Conservation (phyloP, 148 eudicot species). For the Rhododendron ovatum region DNA sequence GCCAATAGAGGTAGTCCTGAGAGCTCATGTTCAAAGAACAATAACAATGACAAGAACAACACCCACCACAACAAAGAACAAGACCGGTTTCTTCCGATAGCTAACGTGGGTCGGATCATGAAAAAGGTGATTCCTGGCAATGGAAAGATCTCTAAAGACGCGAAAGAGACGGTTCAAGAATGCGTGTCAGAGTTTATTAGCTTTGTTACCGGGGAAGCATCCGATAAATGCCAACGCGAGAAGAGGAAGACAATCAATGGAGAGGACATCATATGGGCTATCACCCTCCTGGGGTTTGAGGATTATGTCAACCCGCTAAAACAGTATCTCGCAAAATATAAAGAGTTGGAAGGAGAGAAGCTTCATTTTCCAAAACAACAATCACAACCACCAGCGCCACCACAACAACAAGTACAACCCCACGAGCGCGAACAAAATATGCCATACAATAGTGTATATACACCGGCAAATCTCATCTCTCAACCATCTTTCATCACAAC, state of each 20-base stretch:
- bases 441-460: constrained; percentile 39
- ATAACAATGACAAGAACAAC: constrained; percentile 8
- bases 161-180: constrained; percentile 72
- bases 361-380: constrained; percentile 54
- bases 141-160: constrained; percentile 72
- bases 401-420: constrained; percentile 23
- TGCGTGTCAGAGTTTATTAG: constrained; percentile 82
- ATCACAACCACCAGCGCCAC: neutral
- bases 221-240: constrained; percentile 76
- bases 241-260: constrained; percentile 76
- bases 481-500: constrained; percentile 32
- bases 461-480: constrained; percentile 33
- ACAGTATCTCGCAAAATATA: constrained; percentile 42
- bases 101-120: constrained; percentile 77
- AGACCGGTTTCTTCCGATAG: constrained; percentile 64
- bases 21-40: constrained; percentile 29
- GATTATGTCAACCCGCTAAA: constrained; percentile 65
- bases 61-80: constrained; percentile 41
- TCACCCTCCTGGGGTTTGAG: constrained; percentile 62
- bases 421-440: constrained; percentile 30
- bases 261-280: constrained; percentile 71
- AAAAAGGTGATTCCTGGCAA: constrained; percentile 56
- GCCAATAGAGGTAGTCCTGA: constrained; percentile 31
- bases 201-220: constrained; percentile 70
- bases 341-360: constrained; percentile 68